A percentile compares a stretch with the other conserved stretches of the same genome.
phyloP scores from a whole-genome alignment of 2,329 filamentous ascomycete genomes.

The Penicillium crustosum region DNA sequence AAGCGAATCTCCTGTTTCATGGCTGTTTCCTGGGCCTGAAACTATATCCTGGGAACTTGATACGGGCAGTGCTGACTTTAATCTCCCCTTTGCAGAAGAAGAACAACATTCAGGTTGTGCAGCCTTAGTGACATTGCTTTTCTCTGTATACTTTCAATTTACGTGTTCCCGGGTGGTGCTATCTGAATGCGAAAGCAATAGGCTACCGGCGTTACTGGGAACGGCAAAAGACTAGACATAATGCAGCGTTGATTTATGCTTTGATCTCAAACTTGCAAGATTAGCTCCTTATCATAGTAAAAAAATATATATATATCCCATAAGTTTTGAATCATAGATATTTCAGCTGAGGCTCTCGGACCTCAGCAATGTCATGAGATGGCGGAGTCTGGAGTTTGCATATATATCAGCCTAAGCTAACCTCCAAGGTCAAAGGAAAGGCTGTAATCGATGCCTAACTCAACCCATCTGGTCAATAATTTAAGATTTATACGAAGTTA shows the following conservation, averaged over 20 bases:
- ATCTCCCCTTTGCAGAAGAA: slow-evolving; percentile 42
- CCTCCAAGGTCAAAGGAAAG: background rate
- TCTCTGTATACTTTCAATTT: slow-evolving; percentile 13
- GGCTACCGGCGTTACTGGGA: slow-evolving; percentile 22
- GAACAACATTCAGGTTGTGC: slow-evolving; percentile 51
- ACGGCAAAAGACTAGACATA: slow-evolving; percentile 22
- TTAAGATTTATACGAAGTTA: background rate
- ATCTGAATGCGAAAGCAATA: slow-evolving; percentile 8
- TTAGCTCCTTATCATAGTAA: slow-evolving; percentile 1
- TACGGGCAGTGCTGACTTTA: slow-evolving; percentile 1
- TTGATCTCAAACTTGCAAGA: slow-evolving; percentile 7
- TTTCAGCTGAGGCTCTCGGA: background rate
- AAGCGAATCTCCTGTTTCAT: slow-evolving; percentile 34
- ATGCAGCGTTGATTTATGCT: slow-evolving; percentile 20
- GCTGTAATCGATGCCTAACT: background rate
- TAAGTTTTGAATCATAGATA: background rate
- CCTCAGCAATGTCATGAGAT: background rate
- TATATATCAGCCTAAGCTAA: background rate
- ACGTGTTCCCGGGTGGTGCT: slow-evolving; percentile 4
- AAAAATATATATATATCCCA: slow-evolving; percentile 5
- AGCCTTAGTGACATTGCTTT: slow-evolving; percentile 34
- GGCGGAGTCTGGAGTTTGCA: background rate
- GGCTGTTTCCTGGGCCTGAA: background rate
- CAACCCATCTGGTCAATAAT: background rate
- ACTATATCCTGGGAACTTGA: background rate